Percentiles rank a stretch among this genome's conserved stretches.
Conservation (phyloP, 163 green algal species). For the Dunaliella salina region DNA sequence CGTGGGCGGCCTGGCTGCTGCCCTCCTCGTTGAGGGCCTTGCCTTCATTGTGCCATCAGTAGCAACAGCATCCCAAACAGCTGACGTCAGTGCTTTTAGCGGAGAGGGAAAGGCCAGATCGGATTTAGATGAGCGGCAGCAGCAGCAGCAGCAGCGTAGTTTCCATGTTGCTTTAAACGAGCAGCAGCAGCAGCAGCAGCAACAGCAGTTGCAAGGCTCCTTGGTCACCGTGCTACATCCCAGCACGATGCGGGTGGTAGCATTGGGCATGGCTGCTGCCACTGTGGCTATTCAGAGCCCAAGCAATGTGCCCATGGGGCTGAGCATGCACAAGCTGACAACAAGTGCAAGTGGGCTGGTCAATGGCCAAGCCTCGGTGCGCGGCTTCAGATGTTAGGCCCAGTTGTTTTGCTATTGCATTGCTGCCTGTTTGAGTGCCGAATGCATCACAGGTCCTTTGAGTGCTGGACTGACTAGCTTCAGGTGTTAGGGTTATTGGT, state of each 20-base stretch:
- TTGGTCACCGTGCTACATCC: neutral
- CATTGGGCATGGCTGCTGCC: neutral
- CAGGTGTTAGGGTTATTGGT: too few relatives aligned
- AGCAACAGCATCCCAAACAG: too few relatives aligned
- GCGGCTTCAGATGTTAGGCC: too few relatives aligned
- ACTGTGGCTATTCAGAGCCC: neutral
- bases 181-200: neutral
- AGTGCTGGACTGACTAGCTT: too few relatives aligned
- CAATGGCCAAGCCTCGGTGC: too few relatives aligned
- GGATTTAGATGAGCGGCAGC: neutral
- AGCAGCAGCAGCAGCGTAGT: neutral
- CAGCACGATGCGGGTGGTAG: too few relatives aligned
- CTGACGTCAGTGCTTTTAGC: neutral
- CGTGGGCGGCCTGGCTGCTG: neutral
- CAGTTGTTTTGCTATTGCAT: too few relatives aligned
- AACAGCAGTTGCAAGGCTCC: neutral
- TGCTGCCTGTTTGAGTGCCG: too few relatives aligned
- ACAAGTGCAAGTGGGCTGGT: neutral
- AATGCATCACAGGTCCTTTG: too few relatives aligned
- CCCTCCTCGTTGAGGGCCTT: neutral
- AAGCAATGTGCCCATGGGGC: neutral
- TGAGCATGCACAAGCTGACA: neutral
- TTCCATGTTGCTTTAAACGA: neutral
- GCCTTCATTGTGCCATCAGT: too few relatives aligned
- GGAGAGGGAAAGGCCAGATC: neutral